Evolutionary conservation across 805 yeast species (phyloP), one percentile per base, ranked within the genome.

Genomic region (Maudiozyma serrabonitensis): DNA sequence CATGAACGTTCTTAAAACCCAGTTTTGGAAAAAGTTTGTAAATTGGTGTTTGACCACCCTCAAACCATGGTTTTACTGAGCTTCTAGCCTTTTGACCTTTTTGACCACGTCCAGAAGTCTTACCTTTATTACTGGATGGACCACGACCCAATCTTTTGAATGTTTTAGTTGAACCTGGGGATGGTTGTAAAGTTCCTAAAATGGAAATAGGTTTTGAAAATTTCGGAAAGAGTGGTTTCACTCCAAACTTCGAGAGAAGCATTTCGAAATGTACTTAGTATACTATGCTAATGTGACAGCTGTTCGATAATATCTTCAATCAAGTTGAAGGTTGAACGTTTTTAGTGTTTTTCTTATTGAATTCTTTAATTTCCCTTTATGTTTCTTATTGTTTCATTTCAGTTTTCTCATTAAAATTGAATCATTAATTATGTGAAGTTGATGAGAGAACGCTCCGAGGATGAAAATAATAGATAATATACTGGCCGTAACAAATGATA

Each of bases 1-100:
- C 76, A 58, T 77, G 80, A 25, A 76, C 78, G 64, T 87, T 79
- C 59, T 78, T 80, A 72, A 89, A 89, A 8, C 98, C 98, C 52
- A 83, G 73, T 64, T 91, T 91, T 56, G 97, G 95, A 69, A 87
- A 81, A 56, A 85, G 71, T 68, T 85, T 78, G 67, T 81, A 80
- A 63, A 84, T 80, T 25, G 97, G 98, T 1, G 98, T 93, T 67
- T 93, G 99, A 66, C 99, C 98, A 80, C 99, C 99, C 74, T 93
- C 99, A 65, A 91, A 88, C 91, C 95, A 87, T 51, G 84, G 79
- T 50, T 89, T 91, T 31, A 91, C 91, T 41, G 82, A 79, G 38
- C 91, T 86, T 70, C 98, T 80, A 11, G 98, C 96, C 71, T 91
- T 91, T 67, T 91, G 98, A 80, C 99, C 99, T 72, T 93, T 93